phyloP scores from a whole-genome alignment of 225 moss, liverwort and hornwort species.

The Pseudoscleropodium purum region DNA sequence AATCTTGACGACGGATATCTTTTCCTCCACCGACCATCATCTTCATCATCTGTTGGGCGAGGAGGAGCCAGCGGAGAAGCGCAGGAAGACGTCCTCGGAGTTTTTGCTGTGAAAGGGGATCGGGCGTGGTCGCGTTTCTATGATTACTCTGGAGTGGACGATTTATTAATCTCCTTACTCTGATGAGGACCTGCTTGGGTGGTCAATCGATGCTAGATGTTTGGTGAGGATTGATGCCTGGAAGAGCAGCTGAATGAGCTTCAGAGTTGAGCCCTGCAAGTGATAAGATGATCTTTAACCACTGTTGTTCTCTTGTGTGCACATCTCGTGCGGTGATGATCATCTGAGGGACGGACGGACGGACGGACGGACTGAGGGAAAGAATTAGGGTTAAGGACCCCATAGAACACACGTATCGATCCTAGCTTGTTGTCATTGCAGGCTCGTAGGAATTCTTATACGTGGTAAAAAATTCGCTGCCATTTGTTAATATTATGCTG shows the following conservation, averaged over 20 bases:
- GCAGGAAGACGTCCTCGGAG: slow-evolving; percentile 26
- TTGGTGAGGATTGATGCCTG: not conserved
- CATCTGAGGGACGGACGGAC: not conserved
- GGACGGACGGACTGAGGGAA: not conserved
- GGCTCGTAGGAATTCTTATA: not conserved
- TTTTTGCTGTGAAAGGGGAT: slow-evolving; percentile 1
- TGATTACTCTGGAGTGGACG: not conserved
- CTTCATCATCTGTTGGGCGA: not conserved
- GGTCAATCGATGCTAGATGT: not conserved
- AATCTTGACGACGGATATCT: not conserved
- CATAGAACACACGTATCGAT: not conserved
- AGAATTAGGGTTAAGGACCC: slow-evolving; percentile 2
- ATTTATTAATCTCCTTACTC: not conserved
- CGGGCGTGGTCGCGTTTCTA: not conserved
- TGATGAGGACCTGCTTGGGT: slow-evolving; percentile 1
- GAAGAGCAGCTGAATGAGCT: not conserved
- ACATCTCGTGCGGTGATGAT: slow-evolving; percentile 3
- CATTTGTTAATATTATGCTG: slow-evolving; percentile 14
- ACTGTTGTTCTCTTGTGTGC: not conserved
- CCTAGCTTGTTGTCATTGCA: not conserved
- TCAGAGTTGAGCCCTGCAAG: slow-evolving; percentile 10
- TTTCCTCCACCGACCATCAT: not conserved
- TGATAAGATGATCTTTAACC: not conserved
- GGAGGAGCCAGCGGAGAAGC: slow-evolving; percentile 46
- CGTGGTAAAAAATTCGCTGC: not conserved